phyloP scores from a whole-genome alignment of 805 yeast species.

The Suhomyces sp. region DNA sequence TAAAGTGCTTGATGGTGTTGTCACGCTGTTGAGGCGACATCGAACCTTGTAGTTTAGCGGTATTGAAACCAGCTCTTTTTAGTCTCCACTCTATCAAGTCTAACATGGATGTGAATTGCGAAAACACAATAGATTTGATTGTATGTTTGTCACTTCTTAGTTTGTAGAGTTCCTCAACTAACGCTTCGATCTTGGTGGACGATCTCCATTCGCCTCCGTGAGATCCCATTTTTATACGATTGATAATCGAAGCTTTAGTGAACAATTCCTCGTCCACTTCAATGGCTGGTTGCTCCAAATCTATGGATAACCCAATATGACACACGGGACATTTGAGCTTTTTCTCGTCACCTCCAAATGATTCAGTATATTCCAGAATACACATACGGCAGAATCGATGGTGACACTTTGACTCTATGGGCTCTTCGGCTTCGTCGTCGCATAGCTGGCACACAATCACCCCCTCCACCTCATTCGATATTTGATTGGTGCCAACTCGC shows the following conservation, averaged over 20 bases:
- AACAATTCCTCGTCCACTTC: conserved; percentile 62
- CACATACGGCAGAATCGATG: conserved; percentile 94
- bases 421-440: conserved; percentile 98
- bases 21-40: conserved; percentile 97
- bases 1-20: conserved; percentile 82
- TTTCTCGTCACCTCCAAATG: conserved; percentile 59
- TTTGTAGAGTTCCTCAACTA: conserved; percentile 87
- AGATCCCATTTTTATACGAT: conserved; percentile 74
- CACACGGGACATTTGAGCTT: conserved; percentile 91
- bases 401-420: conserved; percentile 90
- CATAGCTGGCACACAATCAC: conserved; percentile 84
- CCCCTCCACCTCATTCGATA: conserved; percentile 42
- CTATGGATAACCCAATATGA: conserved; percentile 89
- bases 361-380: conserved; percentile 83
- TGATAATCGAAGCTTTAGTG: conserved; percentile 71
- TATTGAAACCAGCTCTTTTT: conserved; percentile 90
- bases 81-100: conserved; percentile 96
- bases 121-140: conserved; percentile 92
- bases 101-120: conserved; percentile 95
- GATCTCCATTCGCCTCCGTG: conserved; percentile 81
- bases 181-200: conserved; percentile 94
- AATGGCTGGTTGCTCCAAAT: conserved; percentile 79
- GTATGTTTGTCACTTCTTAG: conserved; percentile 84
- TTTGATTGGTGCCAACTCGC: conserved; percentile 47
- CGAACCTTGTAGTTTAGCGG: conserved; percentile 92